Percentiles rank a stretch among this genome's conserved stretches.
These are phyloP conservation scores for Nidularia sp. DNA, from an alignment of 768 basidiomycete species.

Conservation along the genomic window DNA sequence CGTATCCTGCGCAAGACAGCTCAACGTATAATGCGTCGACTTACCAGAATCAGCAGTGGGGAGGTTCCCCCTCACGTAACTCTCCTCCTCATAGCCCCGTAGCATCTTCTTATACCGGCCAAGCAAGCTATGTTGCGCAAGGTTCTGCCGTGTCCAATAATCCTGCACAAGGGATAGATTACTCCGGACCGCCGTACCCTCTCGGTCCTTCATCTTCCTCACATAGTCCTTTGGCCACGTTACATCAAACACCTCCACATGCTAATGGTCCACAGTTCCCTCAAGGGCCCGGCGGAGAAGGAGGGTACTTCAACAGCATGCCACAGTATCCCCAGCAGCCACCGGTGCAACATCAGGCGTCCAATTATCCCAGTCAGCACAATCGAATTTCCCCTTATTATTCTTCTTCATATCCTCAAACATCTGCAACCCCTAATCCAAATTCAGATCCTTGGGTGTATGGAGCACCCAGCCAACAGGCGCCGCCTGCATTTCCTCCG, in stretches of 20 bases:
- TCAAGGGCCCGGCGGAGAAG: slow-evolving; percentile 15
- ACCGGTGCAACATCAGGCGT: slow-evolving; percentile 6
- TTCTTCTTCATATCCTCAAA: slow-evolving; percentile 10
- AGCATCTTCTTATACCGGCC: too few relatives aligned
- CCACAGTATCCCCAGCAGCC: slow-evolving; percentile 9
- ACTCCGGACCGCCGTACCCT: slow-evolving; percentile 5
- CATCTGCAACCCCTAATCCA: slow-evolving; percentile 9
- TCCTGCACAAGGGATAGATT: slow-evolving; percentile 6
- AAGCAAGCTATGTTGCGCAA: too few relatives aligned
- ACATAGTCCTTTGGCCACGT: neutral
- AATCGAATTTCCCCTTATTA: slow-evolving; percentile 5
- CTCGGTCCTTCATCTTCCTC: neutral
- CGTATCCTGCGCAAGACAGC: too few relatives aligned
- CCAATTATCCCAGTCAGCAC: slow-evolving; percentile 9
- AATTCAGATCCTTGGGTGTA: slow-evolving; percentile 10
- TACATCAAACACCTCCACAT: slow-evolving; percentile 1
- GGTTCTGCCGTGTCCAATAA: too few relatives aligned
- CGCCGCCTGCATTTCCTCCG: slow-evolving; percentile 25
- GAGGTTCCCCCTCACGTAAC: too few relatives aligned
- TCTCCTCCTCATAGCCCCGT: too few relatives aligned
- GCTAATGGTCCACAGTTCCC: slow-evolving; percentile 14
- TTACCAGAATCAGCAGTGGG: too few relatives aligned
- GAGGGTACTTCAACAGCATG: slow-evolving; percentile 9
- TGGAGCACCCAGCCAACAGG: slow-evolving; percentile 13
- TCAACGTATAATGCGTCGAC: too few relatives aligned